Conservation (phyloP, 495 filamentous ascomycete species). For the Gamarada debralockiae region DNA sequence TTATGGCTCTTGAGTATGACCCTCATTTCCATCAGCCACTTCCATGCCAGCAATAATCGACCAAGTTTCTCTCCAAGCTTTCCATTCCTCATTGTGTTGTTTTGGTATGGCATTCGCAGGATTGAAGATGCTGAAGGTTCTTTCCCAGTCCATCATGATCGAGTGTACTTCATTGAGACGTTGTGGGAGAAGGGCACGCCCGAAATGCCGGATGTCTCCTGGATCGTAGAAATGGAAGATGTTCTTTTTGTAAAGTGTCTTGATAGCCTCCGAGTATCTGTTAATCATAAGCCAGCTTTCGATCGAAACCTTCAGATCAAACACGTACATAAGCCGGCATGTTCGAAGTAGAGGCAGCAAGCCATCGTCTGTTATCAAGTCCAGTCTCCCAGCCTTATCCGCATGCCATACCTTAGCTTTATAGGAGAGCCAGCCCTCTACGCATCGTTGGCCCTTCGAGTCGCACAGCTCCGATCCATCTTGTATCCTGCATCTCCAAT, state of each 20-base stretch:
- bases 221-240: constrained; percentile 23
- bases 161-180: constrained; percentile 13
- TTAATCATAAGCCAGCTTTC: background rate
- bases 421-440: constrained; percentile 19
- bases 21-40: constrained; percentile 6
- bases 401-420: constrained; percentile 8
- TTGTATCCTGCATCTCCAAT: constrained; percentile 19
- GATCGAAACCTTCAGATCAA: background rate
- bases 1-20: constrained; percentile 15
- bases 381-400: constrained; percentile 12
- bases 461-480: constrained; percentile 11
- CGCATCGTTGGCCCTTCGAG: constrained; percentile 5
- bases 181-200: constrained; percentile 13
- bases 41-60: constrained; percentile 13
- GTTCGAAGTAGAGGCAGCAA: constrained; percentile 14
- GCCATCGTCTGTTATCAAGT: constrained; percentile 13
- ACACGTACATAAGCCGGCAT: constrained; percentile 15
- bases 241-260: constrained; percentile 16
- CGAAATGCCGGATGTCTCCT: constrained; percentile 18
- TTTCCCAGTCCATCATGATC: constrained; percentile 18
- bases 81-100: constrained; percentile 7
- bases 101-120: constrained; percentile 13
- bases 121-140: constrained; percentile 20
- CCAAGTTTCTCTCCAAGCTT: constrained; percentile 14
- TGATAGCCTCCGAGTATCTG: constrained; percentile 18